Evolutionary conservation across 768 basidiomycete genomes (phyloP).

Genomic region (Floccularia luteovirens): DNA sequence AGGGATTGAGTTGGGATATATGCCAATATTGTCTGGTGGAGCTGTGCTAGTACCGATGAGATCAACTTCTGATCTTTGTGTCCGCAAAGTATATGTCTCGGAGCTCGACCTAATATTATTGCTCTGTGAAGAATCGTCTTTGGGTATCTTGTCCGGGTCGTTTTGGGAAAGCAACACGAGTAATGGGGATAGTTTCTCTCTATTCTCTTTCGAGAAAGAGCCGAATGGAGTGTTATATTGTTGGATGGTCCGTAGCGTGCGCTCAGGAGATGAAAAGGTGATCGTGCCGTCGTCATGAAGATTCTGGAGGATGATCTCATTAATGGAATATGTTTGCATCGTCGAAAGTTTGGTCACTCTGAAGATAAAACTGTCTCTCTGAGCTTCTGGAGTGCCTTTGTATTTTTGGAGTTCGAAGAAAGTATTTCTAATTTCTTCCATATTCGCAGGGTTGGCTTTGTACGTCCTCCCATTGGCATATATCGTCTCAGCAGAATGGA

Average conservation of each 20-base stretch:
- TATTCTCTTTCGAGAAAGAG: background rate
- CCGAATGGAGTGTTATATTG: background rate
- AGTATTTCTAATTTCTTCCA: background rate
- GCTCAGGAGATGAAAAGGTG: constrained; percentile 14
- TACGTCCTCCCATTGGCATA: no score
- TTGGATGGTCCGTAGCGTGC: constrained; percentile 15
- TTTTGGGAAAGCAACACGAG: no score
- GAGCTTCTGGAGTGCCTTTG: constrained; percentile 10
- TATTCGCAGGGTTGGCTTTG: no score
- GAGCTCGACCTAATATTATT: no score
- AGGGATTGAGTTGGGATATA: no score
- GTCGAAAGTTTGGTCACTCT: constrained; percentile 17
- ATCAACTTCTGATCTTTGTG: no score
- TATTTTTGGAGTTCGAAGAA: constrained; percentile 9
- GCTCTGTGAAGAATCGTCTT: no score
- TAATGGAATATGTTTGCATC: constrained; percentile 19
- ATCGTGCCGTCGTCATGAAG: constrained; percentile 14
- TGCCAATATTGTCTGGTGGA: no score
- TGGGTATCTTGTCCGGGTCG: no score
- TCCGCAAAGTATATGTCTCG: no score
- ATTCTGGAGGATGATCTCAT: constrained; percentile 18
- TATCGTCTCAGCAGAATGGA: constrained; percentile 7
- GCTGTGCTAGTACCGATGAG: no score
- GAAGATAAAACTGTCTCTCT: constrained; percentile 19
- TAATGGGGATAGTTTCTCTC: no score